Conservation (phyloP, 1,284 basidiomycete genomes). For the Entoloma clypeatum region DNA sequence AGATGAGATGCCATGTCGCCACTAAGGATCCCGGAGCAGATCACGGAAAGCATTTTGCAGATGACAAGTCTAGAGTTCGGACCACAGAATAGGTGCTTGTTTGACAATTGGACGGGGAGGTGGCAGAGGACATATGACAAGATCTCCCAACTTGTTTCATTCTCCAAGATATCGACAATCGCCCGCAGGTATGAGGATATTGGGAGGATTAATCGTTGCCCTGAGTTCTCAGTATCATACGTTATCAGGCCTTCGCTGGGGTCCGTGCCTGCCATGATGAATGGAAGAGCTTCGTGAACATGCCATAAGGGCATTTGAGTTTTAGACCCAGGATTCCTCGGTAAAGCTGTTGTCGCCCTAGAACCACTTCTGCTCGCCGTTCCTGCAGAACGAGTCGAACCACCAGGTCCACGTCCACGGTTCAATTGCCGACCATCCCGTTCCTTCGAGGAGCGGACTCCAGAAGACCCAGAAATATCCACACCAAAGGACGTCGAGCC, state of each 20-base stretch:
- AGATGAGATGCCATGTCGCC: slow-evolving; percentile 52
- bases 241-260: slow-evolving; percentile 74
- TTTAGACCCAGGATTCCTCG: slow-evolving; percentile 26
- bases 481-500: slow-evolving; percentile 11
- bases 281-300: slow-evolving; percentile 71
- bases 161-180: slow-evolving; percentile 68
- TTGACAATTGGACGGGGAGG: slow-evolving; percentile 87
- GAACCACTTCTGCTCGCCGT: slow-evolving; percentile 73
- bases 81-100: slow-evolving; percentile 97
- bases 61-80: slow-evolving; percentile 71
- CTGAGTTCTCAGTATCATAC: slow-evolving; percentile 63
- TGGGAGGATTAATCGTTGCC: slow-evolving; percentile 58
- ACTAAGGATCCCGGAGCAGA: slow-evolving; percentile 68
- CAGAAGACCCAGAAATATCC: no score
- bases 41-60: slow-evolving; percentile 57
- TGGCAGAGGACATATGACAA: slow-evolving; percentile 91
- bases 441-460: no score
- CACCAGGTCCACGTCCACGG: slow-evolving; percentile 50
- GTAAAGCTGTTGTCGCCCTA: slow-evolving; percentile 40
- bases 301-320: slow-evolving; percentile 67
- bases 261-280: slow-evolving; percentile 62
- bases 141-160: slow-evolving; percentile 90
- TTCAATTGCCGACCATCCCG: slow-evolving; percentile 52
- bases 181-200: slow-evolving; percentile 76
- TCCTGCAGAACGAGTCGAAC: slow-evolving; percentile 41